phyloP scores from a whole-genome alignment of 176 grass and related monocot species.

The Rhynchospora tenuis region DNA sequence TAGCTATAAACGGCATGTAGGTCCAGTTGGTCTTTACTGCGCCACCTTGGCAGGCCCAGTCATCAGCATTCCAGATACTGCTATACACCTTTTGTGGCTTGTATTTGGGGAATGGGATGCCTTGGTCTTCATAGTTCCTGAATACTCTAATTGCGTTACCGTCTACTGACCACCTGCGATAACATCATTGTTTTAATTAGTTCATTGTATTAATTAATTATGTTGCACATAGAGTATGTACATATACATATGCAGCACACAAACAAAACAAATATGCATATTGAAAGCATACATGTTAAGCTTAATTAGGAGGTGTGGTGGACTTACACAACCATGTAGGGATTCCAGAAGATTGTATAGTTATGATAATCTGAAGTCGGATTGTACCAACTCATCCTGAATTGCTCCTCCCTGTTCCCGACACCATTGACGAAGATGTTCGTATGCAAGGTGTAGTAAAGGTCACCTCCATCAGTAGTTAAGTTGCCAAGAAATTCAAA shows the following conservation, averaged over 20 bases:
- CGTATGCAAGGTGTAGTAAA: slow-evolving; percentile 80
- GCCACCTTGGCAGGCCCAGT: slow-evolving; percentile 73
- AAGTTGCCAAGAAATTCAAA: slow-evolving; percentile 84
- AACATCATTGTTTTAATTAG: not conserved
- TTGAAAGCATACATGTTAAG: not conserved
- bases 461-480: slow-evolving; percentile 1
- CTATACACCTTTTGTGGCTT: slow-evolving; percentile 51
- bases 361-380: slow-evolving; percentile 66
- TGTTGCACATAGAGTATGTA: not conserved
- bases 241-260: too few relatives aligned
- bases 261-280: not conserved
- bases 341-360: slow-evolving; percentile 81
- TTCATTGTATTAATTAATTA: not conserved
- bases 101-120: slow-evolving; percentile 44
- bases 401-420: slow-evolving; percentile 72
- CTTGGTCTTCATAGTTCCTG: slow-evolving; percentile 46
- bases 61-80: slow-evolving; percentile 86
- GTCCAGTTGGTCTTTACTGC: slow-evolving; percentile 63
- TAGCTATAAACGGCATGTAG: slow-evolving; percentile 50
- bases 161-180: slow-evolving; percentile 57
- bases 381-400: slow-evolving; percentile 64
- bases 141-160: slow-evolving; percentile 40
- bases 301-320: not conserved
- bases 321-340: slow-evolving; percentile 54
- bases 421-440: slow-evolving; percentile 56